Evolutionary conservation across 352 stramenopile genomes (phyloP).

Genomic region (Globisporangium lucens): DNA sequence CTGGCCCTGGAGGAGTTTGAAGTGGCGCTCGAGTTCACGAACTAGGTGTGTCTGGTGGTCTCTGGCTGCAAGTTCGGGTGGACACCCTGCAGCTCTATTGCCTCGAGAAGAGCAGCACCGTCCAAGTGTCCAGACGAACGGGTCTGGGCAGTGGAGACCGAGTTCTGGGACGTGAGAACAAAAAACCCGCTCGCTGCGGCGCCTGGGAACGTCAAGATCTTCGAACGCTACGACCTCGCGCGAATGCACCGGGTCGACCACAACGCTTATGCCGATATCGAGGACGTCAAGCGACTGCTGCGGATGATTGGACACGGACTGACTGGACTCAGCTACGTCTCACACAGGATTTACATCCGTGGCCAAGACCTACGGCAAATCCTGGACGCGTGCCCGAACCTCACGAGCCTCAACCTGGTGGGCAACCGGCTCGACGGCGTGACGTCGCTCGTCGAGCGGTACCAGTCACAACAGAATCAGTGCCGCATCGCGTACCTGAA

Average conservation of each 20-base stretch:
- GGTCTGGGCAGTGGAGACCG: not conserved
- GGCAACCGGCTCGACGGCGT: not conserved
- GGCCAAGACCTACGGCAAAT: not conserved
- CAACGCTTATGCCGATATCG: not conserved
- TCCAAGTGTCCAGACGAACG: not conserved
- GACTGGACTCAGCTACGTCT: not conserved
- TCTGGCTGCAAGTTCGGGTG: not conserved
- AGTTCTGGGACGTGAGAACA: not conserved
- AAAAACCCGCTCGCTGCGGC: not conserved
- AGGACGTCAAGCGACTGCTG: not conserved
- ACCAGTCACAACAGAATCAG: not conserved
- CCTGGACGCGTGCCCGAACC: conserved; percentile 2
- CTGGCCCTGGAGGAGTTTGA: not conserved
- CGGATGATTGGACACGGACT: not conserved
- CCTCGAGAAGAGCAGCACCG: not conserved
- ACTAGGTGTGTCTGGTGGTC: not conserved
- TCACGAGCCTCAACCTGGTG: not conserved
- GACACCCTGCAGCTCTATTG: not conserved
- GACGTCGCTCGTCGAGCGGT: not conserved
- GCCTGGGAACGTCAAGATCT: not conserved
- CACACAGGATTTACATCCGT: not conserved
- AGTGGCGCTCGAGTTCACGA: not conserved
- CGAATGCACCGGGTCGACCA: not conserved
- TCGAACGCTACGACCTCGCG: not conserved
- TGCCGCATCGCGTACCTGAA: not conserved